Evolutionary conservation across 1,284 basidiomycete species (phyloP).

Genomic region (Ustilago nuda): DNA sequence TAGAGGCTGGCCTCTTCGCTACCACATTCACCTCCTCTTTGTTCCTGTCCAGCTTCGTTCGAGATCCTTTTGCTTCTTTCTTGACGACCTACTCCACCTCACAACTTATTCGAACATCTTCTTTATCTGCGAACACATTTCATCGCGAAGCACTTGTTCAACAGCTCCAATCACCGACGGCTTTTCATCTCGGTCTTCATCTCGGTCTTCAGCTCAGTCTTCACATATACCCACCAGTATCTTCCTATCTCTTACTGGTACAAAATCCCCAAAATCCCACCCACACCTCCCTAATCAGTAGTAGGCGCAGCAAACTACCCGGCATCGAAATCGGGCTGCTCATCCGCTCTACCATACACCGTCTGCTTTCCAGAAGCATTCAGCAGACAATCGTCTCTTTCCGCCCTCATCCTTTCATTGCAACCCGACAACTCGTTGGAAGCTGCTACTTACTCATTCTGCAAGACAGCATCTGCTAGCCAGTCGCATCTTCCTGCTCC

Average conservation of each 20-base stretch:
- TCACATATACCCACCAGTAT: background rate
- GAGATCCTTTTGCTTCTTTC: conserved; percentile 3
- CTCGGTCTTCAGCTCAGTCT: background rate
- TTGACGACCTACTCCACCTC: background rate
- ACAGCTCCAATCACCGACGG: background rate
- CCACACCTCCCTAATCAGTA: background rate
- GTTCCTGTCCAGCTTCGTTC: background rate
- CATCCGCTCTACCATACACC: background rate
- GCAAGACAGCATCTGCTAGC: background rate
- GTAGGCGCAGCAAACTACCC: background rate
- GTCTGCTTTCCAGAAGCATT: conserved; percentile 18
- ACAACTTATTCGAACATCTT: background rate
- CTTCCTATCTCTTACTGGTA: background rate
- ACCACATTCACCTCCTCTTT: background rate
- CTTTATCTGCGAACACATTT: background rate
- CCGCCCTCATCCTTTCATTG: too few species aligned
- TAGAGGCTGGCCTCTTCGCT: background rate
- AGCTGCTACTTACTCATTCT: background rate
- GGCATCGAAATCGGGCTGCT: background rate
- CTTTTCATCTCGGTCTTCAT: background rate
- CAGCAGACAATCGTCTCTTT: background rate
- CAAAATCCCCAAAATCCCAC: background rate
- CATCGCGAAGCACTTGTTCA: background rate
- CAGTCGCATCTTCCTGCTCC: background rate
- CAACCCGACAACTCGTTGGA: background rate